Evolutionary conservation across 768 basidiomycete species (phyloP).

Genomic region (Boletus sp.): DNA sequence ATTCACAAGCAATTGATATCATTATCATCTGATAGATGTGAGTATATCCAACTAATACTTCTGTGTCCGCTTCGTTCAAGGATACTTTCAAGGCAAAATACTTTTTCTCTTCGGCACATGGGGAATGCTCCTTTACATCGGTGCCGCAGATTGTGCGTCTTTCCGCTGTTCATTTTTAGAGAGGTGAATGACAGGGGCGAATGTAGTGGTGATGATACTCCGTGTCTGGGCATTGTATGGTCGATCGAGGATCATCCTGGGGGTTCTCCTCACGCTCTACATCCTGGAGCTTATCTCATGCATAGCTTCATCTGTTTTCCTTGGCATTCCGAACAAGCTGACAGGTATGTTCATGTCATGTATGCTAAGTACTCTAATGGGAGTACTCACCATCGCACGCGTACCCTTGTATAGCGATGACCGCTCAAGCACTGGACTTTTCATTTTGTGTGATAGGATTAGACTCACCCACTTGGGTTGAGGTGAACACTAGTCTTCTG

Average conservation of each 20-base stretch:
- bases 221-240: slow-evolving; percentile 15
- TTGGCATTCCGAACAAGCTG: not conserved
- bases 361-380: too few relatives aligned
- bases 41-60: not conserved
- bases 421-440: not conserved
- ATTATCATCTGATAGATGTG: slow-evolving; percentile 6
- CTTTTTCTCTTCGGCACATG: slow-evolving; percentile 1
- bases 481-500: not conserved
- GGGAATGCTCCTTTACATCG: not conserved
- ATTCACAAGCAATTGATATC: not conserved
- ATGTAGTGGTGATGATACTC: slow-evolving; percentile 16
- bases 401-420: not conserved
- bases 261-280: slow-evolving; percentile 9
- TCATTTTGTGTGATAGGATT: not conserved
- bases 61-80: not conserved
- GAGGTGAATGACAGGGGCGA: not conserved
- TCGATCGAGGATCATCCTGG: slow-evolving; percentile 7
- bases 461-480: not conserved
- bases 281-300: not conserved
- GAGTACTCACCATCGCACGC: too few relatives aligned
- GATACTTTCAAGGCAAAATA: not conserved
- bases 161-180: not conserved
- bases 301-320: not conserved
- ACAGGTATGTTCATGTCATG: not conserved
- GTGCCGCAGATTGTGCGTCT: slow-evolving; percentile 11